Percentiles rank a stretch among this genome's conserved stretches.
Evolutionary conservation across 805 yeast genomes (phyloP).

Genomic region (Kregervanrija fluxuum): DNA sequence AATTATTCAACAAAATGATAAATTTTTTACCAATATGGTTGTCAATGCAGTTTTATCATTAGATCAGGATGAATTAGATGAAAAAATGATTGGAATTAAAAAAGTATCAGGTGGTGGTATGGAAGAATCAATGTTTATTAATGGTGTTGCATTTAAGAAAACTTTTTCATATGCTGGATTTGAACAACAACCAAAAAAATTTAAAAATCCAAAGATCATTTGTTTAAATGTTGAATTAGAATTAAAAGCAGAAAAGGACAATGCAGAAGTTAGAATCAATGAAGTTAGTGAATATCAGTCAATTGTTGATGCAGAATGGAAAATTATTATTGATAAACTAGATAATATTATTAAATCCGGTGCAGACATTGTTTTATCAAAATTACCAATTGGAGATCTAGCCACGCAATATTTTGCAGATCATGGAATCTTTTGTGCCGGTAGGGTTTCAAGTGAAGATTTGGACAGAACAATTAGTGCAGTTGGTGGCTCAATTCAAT

Average conservation of each 20-base stretch:
- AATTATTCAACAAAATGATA: conserved; percentile 78
- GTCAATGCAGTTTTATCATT: conserved; percentile 90
- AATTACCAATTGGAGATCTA: conserved; percentile 94
- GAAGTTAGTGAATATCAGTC: conserved; percentile 92
- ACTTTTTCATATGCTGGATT: conserved; percentile 98
- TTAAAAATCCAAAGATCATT: conserved; percentile 72
- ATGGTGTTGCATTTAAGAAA: conserved; percentile 96
- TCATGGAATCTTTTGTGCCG: conserved; percentile 93
- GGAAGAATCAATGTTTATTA: conserved; percentile 83
- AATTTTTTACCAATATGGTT: conserved; percentile 90
- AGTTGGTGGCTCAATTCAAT: conserved; percentile 86
- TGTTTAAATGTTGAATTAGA: conserved; percentile 89
- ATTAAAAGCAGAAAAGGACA: conserved; percentile 96
- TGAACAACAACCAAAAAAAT: conserved; percentile 93
- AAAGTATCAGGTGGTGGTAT: conserved; percentile 94
- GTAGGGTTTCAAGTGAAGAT: conserved; percentile 84
- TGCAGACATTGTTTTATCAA: conserved; percentile 87
- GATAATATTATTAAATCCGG: conserved; percentile 79
- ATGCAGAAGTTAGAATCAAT: conserved; percentile 95
- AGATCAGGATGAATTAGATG: conserved; percentile 82
- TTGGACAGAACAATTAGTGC: conserved; percentile 89
- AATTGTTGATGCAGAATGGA: conserved; percentile 99
- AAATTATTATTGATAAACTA: conserved; percentile 79
- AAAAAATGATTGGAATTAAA: conserved; percentile 86
- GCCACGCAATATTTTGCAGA: conserved; percentile 99